Percentiles rank a stretch among this genome's conserved stretches.
These are phyloP conservation scores for Carnegiea gigantea DNA, from an alignment of 179 eudicot genomes.

Conservation along the genomic window DNA sequence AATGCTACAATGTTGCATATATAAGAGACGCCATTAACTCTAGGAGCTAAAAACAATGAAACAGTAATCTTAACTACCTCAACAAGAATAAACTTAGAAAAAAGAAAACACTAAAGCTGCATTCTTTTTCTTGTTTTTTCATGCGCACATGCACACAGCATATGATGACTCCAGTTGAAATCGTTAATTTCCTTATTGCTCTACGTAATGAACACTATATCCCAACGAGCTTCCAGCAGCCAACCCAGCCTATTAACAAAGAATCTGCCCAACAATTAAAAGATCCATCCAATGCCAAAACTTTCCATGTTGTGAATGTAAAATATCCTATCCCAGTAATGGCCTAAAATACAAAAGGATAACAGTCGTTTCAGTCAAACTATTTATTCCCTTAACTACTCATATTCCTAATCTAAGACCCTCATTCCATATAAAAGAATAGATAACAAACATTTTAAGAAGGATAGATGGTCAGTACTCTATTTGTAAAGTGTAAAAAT, in stretches of 20 bases:
- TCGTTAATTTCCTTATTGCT: not conserved
- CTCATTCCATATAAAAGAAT: not conserved
- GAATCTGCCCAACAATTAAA: not conserved
- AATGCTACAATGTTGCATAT: not conserved
- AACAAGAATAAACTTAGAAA: not conserved
- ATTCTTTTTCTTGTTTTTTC: not conserved
- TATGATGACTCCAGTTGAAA: not conserved
- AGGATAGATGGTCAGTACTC: too few species aligned
- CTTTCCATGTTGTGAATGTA: too few species aligned
- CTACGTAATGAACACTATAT: not conserved
- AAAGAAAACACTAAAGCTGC: not conserved
- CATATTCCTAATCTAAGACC: too few species aligned
- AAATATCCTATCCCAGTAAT: not conserved
- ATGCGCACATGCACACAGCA: not conserved
- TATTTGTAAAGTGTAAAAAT: too few species aligned
- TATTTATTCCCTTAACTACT: not conserved
- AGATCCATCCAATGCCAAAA: not conserved
- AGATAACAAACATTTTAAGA: not conserved
- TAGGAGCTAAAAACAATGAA: not conserved
- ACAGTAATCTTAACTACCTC: not conserved
- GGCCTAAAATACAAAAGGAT: not conserved
- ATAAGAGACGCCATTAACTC: not conserved
- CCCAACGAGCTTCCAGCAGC: not conserved
- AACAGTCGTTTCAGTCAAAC: not conserved
- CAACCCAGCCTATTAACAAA: not conserved